Evolutionary conservation across 129 eudicot genomes (phyloP).

Genomic region (Ambrosia artemisiifolia): DNA sequence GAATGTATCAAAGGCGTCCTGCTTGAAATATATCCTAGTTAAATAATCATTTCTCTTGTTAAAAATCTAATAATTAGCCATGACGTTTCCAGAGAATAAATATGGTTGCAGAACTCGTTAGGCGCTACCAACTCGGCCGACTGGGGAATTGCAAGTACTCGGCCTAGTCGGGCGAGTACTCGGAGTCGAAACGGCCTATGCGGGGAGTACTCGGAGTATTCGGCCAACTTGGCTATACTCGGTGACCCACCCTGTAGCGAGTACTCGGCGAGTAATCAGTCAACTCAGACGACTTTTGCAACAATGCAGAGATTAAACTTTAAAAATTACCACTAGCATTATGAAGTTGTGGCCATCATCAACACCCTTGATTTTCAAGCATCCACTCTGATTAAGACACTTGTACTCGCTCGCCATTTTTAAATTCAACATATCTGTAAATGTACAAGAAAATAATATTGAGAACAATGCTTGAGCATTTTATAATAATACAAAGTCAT

Average conservation of each 20-base stretch:
- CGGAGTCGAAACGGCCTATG: no score
- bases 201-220: no score
- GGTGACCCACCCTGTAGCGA: no score
- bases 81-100: no score
- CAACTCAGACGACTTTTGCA: no score
- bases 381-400: conserved; percentile 77
- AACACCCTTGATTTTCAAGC: conserved; percentile 59
- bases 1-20: conserved; percentile 65
- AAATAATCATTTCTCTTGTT: not conserved
- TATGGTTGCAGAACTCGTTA: no score
- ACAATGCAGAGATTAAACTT: not conserved
- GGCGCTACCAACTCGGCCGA: no score
- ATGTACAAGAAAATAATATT: not conserved
- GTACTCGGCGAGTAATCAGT: no score
- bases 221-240: no score
- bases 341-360: conserved; percentile 73
- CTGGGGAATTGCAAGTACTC: no score
- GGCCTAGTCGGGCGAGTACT: no score
- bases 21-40: conserved; percentile 22
- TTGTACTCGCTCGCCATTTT: conserved; percentile 68
- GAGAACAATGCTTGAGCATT: not conserved
- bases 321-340: conserved; percentile 54
- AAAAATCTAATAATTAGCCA: conserved; percentile 4
- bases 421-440: conserved; percentile 69
- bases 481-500: not conserved